These are phyloP conservation scores for Carex parvula DNA, from an alignment of 176 grass and related monocot species.

Conservation along the genomic window DNA sequence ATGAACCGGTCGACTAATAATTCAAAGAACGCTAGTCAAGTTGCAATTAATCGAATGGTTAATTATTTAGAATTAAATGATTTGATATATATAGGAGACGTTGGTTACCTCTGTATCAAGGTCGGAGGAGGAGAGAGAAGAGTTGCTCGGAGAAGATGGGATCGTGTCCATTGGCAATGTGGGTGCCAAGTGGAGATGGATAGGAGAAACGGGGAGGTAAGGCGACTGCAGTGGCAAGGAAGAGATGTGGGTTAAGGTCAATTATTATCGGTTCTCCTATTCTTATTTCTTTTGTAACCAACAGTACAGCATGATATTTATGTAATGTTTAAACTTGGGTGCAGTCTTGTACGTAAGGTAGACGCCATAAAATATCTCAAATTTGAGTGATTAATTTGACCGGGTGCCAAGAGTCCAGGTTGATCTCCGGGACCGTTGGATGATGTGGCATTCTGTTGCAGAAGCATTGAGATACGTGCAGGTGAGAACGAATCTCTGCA, in stretches of 20 bases:
- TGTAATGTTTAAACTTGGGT: neutral
- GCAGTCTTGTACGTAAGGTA: neutral
- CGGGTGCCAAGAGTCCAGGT: neutral
- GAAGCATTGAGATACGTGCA: neutral
- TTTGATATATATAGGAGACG: neutral
- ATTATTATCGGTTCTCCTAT: neutral
- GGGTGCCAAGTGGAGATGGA: slow-evolving; percentile 15
- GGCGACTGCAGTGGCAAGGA: slow-evolving; percentile 4
- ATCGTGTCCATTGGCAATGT: slow-evolving; percentile 28
- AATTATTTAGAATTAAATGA: neutral
- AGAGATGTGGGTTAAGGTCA: neutral
- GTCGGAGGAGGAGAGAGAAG: slow-evolving; percentile 47
- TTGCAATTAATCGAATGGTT: neutral
- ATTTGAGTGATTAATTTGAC: neutral
- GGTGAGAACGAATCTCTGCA: neutral
- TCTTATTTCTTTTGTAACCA: neutral
- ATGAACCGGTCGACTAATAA: slow-evolving; percentile 40
- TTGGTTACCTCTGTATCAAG: slow-evolving; percentile 46
- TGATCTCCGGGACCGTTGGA: neutral
- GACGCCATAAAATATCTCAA: neutral
- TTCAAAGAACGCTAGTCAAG: neutral
- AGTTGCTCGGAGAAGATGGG: slow-evolving; percentile 35
- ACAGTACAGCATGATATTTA: neutral
- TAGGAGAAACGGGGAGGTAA: slow-evolving; percentile 3
- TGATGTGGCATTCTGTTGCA: neutral